Evolutionary conservation across 352 stramenopile species (phyloP).

Genomic region (Pythium vanterpoolii): DNA sequence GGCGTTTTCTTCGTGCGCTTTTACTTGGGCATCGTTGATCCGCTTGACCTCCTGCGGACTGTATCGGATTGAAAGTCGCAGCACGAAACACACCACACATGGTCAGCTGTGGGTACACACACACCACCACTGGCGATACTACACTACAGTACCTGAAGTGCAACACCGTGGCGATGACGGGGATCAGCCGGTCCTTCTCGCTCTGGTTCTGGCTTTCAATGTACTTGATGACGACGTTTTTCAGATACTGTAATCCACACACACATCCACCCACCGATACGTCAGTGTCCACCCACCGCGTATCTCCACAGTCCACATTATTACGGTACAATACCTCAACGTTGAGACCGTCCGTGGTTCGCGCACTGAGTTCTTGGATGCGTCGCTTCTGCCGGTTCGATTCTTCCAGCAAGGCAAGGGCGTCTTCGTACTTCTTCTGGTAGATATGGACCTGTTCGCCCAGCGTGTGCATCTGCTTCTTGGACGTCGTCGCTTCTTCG

Average conservation of each 20-base stretch:
- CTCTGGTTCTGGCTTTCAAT: conserved; percentile 67
- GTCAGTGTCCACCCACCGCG: no score
- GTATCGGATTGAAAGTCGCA: not conserved
- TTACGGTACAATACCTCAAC: conserved; percentile 42
- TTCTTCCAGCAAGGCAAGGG: conserved; percentile 42
- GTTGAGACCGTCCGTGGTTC: conserved; percentile 46
- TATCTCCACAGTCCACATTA: no score
- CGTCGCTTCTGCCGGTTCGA: conserved; percentile 55
- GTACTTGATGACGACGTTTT: conserved; percentile 87
- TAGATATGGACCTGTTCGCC: conserved; percentile 39
- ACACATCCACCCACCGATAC: not conserved
- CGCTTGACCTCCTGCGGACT: conserved; percentile 65
- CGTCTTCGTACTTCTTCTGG: conserved; percentile 68
- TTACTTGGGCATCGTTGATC: conserved; percentile 40
- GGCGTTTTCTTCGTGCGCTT: conserved; percentile 32
- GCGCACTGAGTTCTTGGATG: conserved; percentile 43
- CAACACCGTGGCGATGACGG: conserved; percentile 71
- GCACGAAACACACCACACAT: not conserved
- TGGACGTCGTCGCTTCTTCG: conserved; percentile 40
- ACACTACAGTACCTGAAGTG: conserved; percentile 50
- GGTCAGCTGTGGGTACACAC: not conserved
- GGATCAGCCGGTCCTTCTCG: conserved; percentile 77
- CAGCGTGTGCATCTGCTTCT: conserved; percentile 41
- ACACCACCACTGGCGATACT: not conserved
- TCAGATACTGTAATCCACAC: conserved; percentile 67